Percentiles rank a stretch among this genome's conserved stretches.
phyloP scores from a whole-genome alignment of 768 basidiomycete genomes.

The Coprinopsis sp. region DNA sequence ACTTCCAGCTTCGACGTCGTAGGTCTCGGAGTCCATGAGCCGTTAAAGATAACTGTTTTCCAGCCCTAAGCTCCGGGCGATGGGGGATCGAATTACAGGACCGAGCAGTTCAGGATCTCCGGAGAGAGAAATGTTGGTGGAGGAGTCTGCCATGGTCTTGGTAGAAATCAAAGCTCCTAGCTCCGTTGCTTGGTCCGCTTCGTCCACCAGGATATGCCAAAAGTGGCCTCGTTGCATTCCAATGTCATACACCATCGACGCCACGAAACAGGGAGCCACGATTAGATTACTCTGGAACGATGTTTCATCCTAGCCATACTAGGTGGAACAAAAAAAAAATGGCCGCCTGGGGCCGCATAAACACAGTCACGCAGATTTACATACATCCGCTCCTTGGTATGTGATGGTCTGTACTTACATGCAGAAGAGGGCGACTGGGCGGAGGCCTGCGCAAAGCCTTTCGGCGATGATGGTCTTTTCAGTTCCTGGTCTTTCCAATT shows the following conservation, averaged over 20 bases:
- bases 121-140: conserved; percentile 56
- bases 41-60: conserved; percentile 60
- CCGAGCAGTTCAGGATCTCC: conserved; percentile 73
- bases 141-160: conserved; percentile 49
- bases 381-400: conserved; percentile 40
- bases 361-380: conserved; percentile 37
- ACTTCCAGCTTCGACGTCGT: conserved; percentile 25
- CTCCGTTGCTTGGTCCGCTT: conserved; percentile 63
- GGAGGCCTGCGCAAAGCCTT: conserved; percentile 30
- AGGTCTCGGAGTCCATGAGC: conserved; percentile 42
- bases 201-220: conserved; percentile 65
- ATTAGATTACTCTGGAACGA: conserved; percentile 50
- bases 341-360: conserved; percentile 25
- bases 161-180: conserved; percentile 60
- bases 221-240: conserved; percentile 61
- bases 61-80: conserved; percentile 54
- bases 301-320: conserved; percentile 31
- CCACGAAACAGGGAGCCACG: conserved; percentile 61
- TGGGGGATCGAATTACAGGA: conserved; percentile 55
- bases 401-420: conserved; percentile 52
- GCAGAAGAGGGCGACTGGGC: conserved; percentile 42
- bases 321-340: conserved; percentile 41
- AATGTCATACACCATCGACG: conserved; percentile 48
- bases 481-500: conserved; percentile 46
- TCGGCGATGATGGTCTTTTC: conserved; percentile 61